Evolutionary conservation across 768 basidiomycete genomes (phyloP).

Genomic region (Royoungia palumana): DNA sequence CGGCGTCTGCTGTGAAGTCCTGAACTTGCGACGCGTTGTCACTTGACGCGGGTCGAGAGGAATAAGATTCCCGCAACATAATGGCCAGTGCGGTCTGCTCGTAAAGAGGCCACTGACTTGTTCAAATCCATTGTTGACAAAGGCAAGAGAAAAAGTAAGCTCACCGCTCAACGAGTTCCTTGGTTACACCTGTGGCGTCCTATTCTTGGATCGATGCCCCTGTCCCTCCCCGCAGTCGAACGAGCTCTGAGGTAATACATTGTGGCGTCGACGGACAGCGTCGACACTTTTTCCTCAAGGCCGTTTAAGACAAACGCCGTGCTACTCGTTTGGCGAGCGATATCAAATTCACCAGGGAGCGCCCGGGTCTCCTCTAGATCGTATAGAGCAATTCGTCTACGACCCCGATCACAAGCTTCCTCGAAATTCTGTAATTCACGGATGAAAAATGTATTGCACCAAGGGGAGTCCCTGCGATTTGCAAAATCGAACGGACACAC

Average conservation of each 20-base stretch:
- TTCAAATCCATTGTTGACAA: conserved; percentile 38
- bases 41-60: conserved; percentile 30
- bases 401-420: conserved; percentile 20
- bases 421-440: conserved; percentile 36
- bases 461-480: conserved; percentile 35
- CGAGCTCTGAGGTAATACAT: too few relatives aligned
- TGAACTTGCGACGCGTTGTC: conserved; percentile 32
- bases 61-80: conserved; percentile 29
- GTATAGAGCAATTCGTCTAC: conserved; percentile 7
- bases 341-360: conserved; percentile 38
- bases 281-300: too few relatives aligned
- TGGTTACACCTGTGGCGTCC: too few relatives aligned
- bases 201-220: too few relatives aligned
- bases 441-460: conserved; percentile 37
- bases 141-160: conserved; percentile 26
- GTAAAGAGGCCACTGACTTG: conserved; percentile 24
- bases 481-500: conserved; percentile 43
- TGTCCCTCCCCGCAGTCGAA: too few relatives aligned
- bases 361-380: conserved; percentile 35
- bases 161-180: conserved; percentile 38
- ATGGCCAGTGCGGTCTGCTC: not conserved
- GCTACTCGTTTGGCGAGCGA: too few relatives aligned
- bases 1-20: conserved; percentile 39
- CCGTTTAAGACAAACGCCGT: too few relatives aligned
- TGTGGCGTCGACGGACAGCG: too few relatives aligned